Conservation (phyloP, 768 basidiomycete genomes). For the Tulasnella sp. region DNA sequence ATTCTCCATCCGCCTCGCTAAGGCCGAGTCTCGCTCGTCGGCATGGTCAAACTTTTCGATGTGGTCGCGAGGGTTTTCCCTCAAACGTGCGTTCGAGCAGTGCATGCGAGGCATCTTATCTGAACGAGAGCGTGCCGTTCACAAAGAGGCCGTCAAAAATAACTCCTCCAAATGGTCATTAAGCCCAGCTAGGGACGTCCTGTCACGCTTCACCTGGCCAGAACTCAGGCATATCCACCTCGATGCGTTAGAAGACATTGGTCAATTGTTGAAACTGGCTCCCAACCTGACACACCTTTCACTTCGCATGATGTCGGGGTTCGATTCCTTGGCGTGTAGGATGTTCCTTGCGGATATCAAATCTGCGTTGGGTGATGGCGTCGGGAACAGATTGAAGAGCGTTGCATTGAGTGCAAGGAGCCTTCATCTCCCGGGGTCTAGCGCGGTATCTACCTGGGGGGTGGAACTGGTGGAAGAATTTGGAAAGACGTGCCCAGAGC, state of each 20-base stretch:
- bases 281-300: conserved; percentile 1
- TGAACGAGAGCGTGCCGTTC: background rate
- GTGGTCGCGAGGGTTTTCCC: background rate
- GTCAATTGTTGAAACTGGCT: background rate
- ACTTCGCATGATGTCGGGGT: conserved; percentile 12
- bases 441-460: background rate
- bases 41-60: conserved; percentile 9
- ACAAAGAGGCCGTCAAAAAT: background rate
- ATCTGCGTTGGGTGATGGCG: background rate
- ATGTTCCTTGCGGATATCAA: background rate
- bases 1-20: conserved; percentile 6
- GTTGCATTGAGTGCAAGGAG: background rate
- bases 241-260: conserved; percentile 12
- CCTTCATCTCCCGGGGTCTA: background rate
- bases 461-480: conserved; percentile 1
- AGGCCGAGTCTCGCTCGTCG: conserved; percentile 4
- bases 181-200: background rate
- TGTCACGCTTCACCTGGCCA: background rate
- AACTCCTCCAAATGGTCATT: background rate
- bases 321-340: conserved; percentile 1
- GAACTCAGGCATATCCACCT: conserved; percentile 4
- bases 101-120: conserved; percentile 2
- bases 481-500: background rate
- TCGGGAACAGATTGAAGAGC: background rate
- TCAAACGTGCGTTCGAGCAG: conserved; percentile 1